These are phyloP conservation scores for Mycosarcoma mackinlayi DNA, from an alignment of 1,284 basidiomycete genomes.

Conservation along the genomic window DNA sequence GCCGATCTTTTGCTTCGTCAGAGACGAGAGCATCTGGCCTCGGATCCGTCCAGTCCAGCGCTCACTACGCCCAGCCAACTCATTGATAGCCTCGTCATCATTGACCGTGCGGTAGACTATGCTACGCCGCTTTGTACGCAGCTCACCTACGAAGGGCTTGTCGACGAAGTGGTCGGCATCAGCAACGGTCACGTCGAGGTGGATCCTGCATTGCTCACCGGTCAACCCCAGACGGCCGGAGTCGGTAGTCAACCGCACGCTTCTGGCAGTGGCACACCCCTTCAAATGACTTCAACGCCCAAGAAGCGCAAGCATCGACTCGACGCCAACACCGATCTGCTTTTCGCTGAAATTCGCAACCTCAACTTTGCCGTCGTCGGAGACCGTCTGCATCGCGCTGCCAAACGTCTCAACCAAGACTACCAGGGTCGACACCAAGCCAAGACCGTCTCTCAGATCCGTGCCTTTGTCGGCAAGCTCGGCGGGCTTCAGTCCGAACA, in stretches of 20 bases:
- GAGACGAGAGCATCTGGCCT: slow-evolving; percentile 69
- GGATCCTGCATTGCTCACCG: slow-evolving; percentile 78
- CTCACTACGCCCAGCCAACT: slow-evolving; percentile 59
- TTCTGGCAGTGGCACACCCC: slow-evolving; percentile 46
- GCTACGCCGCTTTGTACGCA: slow-evolving; percentile 95
- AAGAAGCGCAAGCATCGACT: slow-evolving; percentile 77
- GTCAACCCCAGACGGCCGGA: slow-evolving; percentile 39
- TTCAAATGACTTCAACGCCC: slow-evolving; percentile 45
- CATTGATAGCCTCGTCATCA: slow-evolving; percentile 86
- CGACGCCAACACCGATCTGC: slow-evolving; percentile 79
- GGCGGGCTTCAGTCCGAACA: slow-evolving; percentile 92
- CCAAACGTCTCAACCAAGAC: slow-evolving; percentile 86
- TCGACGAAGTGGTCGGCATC: slow-evolving; percentile 93
- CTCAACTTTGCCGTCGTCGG: slow-evolving; percentile 95
- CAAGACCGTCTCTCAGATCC: slow-evolving; percentile 90
- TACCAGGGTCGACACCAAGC: slow-evolving; percentile 85
- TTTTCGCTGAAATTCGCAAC: slow-evolving; percentile 86
- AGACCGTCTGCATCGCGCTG: slow-evolving; percentile 81
- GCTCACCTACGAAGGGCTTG: slow-evolving; percentile 93
- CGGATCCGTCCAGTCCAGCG: slow-evolving; percentile 60
- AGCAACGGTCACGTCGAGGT: slow-evolving; percentile 91
- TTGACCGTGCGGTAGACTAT: slow-evolving; percentile 94
- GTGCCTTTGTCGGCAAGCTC: slow-evolving; percentile 93
- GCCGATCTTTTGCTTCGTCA: slow-evolving; percentile 79
- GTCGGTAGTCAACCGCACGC: slow-evolving; percentile 30